Percentiles rank a stretch among this genome's conserved stretches.
Conservation (phyloP, 805 yeast species). For the Ogataea ramenticola region DNA sequence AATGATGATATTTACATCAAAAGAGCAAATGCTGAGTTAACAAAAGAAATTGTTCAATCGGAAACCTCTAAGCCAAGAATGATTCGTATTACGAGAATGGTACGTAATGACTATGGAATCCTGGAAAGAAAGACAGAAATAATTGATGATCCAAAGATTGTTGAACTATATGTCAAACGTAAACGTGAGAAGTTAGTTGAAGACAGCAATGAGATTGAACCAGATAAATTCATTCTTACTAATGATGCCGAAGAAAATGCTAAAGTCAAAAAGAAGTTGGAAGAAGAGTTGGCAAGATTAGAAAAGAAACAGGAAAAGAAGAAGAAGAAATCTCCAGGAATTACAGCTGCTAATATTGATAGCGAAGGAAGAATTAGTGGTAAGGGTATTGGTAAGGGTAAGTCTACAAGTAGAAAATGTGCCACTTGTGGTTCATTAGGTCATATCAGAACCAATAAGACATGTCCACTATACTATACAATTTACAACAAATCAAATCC, state of each 20-base stretch:
- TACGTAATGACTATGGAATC: conserved; percentile 77
- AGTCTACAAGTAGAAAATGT: conserved; percentile 73
- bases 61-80: conserved; percentile 23
- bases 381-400: conserved; percentile 69
- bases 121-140: conserved; percentile 75
- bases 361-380: conserved; percentile 39
- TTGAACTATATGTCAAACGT: conserved; percentile 73
- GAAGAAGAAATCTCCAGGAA: conserved; percentile 23
- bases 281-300: conserved; percentile 76
- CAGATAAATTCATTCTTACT: conserved; percentile 68
- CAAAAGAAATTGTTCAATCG: conserved; percentile 17
- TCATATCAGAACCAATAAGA: conserved; percentile 84
- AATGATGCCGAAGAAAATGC: conserved; percentile 79
- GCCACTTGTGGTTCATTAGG: conserved; percentile 95
- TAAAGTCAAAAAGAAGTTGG: conserved; percentile 67
- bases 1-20: conserved; percentile 30
- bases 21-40: conserved; percentile 24
- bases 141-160: conserved; percentile 79
- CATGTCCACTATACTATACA: conserved; percentile 79
- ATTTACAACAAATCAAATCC: conserved; percentile 29
- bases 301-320: conserved; percentile 63
- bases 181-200: conserved; percentile 27
- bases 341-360: conserved; percentile 27
- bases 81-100: conserved; percentile 67
- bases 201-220: conserved; percentile 45